Evolutionary conservation across 257 asterid species (phyloP).

Genomic region (Ajuga chamaepitys): DNA sequence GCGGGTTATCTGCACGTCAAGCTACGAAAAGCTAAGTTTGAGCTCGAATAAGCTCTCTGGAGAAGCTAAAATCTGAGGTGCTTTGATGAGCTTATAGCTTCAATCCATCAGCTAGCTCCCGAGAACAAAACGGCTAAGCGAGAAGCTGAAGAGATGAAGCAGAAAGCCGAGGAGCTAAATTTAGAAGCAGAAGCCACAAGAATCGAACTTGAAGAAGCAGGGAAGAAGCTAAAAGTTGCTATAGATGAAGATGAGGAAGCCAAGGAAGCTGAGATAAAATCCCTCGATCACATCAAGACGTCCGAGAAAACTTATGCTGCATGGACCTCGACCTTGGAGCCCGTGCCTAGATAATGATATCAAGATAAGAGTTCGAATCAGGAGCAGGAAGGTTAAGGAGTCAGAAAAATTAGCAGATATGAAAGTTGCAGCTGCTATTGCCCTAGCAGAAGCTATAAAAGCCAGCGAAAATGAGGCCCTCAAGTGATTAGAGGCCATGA

Average conservation of each 20-base stretch:
- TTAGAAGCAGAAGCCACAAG: conserved; percentile 52
- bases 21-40: conserved; percentile 66
- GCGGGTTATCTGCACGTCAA: conserved; percentile 72
- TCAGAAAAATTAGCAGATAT: conserved; percentile 56
- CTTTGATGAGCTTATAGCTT: conserved; percentile 57
- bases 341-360: conserved; percentile 58
- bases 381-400: conserved; percentile 68
- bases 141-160: conserved; percentile 63
- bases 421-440: conserved; percentile 81
- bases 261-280: conserved; percentile 57
- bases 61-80: conserved; percentile 60
- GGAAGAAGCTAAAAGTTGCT: conserved; percentile 43
- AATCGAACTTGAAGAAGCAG: conserved; percentile 57
- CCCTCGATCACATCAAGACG: conserved; percentile 44
- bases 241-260: conserved; percentile 66
- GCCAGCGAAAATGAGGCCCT: conserved; percentile 78
- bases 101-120: conserved; percentile 48
- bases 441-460: conserved; percentile 78
- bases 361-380: too few relatives aligned
- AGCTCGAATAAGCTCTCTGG: conserved; percentile 69
- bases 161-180: conserved; percentile 52
- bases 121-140: conserved; percentile 47
- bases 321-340: conserved; percentile 54
- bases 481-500: conserved; percentile 47
- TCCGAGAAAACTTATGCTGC: conserved; percentile 63